Conservation (phyloP, 768 basidiomycete species). For the Phaeotremella fagi region DNA sequence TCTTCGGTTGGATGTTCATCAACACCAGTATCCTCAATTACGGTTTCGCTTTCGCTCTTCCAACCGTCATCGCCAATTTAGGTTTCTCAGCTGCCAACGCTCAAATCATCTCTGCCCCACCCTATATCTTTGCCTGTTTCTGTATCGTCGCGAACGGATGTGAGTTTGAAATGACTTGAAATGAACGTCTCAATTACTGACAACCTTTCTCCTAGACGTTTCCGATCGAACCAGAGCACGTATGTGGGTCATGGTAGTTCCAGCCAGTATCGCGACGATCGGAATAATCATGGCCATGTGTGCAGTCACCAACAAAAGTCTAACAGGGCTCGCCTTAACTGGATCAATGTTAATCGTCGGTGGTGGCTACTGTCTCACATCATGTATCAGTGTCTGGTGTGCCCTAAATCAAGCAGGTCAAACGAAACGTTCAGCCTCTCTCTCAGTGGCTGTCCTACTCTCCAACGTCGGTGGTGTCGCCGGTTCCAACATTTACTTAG, state of each 20-base stretch:
- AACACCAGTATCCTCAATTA: constrained; percentile 31
- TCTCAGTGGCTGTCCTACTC: constrained; percentile 18
- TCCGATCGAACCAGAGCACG: constrained; percentile 4
- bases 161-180: neutral
- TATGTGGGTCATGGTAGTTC: constrained; percentile 12
- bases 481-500: constrained; percentile 34
- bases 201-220: neutral
- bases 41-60: constrained; percentile 33
- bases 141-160: constrained; percentile 19
- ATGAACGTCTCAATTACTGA: neutral
- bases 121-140: constrained; percentile 35
- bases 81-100: constrained; percentile 36
- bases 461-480: constrained; percentile 22
- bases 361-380: constrained; percentile 27
- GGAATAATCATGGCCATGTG: neutral
- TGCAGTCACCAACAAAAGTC: neutral
- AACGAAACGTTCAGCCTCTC: constrained; percentile 24
- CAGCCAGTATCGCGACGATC: neutral
- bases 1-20: constrained; percentile 21
- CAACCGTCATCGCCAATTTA: constrained; percentile 32
- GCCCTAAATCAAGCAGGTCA: constrained; percentile 29
- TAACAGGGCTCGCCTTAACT: neutral
- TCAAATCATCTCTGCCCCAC: constrained; percentile 29
- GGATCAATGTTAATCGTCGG: constrained; percentile 9
- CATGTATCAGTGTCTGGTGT: constrained; percentile 31